Evolutionary conservation across 805 yeast genomes (phyloP), one percentile per base, ranked within the genome.

Genomic region (Cyberlindnera suaveolens): DNA sequence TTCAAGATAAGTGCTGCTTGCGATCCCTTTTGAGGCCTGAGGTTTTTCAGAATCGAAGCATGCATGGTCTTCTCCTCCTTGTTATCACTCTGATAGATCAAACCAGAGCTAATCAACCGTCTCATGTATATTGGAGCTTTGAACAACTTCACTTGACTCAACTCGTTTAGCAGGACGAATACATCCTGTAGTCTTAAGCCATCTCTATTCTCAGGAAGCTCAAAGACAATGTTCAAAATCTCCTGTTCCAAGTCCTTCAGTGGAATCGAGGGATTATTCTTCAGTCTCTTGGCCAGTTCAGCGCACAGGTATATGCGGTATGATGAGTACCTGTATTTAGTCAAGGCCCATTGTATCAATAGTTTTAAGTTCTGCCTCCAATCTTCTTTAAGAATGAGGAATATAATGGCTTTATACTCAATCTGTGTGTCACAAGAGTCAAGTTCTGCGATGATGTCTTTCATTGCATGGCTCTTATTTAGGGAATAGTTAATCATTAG

Each of bases 71-170:
- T 70, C 40, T 81, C 82, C 23, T 64, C 60, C 7, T 69, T 69
- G 16, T 77, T 75, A 7, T 76, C 71, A 3, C 70, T 64, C 11
- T 78, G 61, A 61, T 85, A 87, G 37, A 90, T 76, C 1, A 88
- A 70, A 5, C 97, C 99, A 1, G 93, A 80, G 9, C 96, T 87
- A 36, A 91, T 89, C 31, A 90, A 66, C 51, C 81, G 78, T 54
- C 97, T 68, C 44, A 90, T 69, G 55, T 91, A 91, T 1, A 84
- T 73, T 1, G 71, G 60, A 2, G 63, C 61, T 44, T 72, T 75
- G n/a, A 73, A 64, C 38, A 70, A 65, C 13, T 72, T 65, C 15
- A 72, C 68, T 11, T 66, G 68, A 6, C 58, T 55, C 15, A 68
- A 49, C 16, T 66, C 58, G 43, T 75, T 75, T 26, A 79, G 42